phyloP scores from a whole-genome alignment of 169 alveolate species.

The Plasmodium gonderi region DNA sequence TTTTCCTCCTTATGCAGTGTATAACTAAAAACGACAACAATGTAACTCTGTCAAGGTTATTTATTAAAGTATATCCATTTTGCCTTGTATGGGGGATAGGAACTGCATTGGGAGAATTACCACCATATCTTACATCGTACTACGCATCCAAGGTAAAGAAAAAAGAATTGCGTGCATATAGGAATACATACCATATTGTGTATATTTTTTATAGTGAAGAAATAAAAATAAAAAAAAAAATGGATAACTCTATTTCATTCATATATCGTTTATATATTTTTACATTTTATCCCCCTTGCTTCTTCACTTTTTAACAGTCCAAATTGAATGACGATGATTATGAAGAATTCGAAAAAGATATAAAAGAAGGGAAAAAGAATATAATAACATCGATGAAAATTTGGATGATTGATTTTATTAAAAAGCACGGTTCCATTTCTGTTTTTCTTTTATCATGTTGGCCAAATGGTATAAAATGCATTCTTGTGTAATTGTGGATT shows the following conservation, averaged over 20 bases:
- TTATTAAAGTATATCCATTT: constrained; percentile 77
- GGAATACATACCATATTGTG: neutral
- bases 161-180: neutral
- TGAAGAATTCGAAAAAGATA: constrained; percentile 70
- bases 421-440: constrained; percentile 90
- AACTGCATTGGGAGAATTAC: constrained; percentile 96
- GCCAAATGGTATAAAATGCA: constrained; percentile 84
- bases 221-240: neutral
- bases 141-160: constrained; percentile 88
- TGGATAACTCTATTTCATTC: neutral
- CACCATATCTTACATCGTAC: constrained; percentile 95
- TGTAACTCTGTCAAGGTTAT: constrained; percentile 67
- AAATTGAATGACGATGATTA: constrained; percentile 62
- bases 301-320: constrained; percentile 21
- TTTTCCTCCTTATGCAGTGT: constrained; percentile 2
- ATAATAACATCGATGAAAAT: constrained; percentile 81
- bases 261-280: constrained; percentile 4
- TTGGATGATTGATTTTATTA: constrained; percentile 84
- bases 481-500: neutral
- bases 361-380: constrained; percentile 65
- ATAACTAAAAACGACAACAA: constrained; percentile 37
- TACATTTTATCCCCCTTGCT: neutral
- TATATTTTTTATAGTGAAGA: neutral
- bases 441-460: constrained; percentile 89
- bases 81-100: constrained; percentile 96